phyloP scores from a whole-genome alignment of 257 asterid genomes.

The Solanum phureja region DNA sequence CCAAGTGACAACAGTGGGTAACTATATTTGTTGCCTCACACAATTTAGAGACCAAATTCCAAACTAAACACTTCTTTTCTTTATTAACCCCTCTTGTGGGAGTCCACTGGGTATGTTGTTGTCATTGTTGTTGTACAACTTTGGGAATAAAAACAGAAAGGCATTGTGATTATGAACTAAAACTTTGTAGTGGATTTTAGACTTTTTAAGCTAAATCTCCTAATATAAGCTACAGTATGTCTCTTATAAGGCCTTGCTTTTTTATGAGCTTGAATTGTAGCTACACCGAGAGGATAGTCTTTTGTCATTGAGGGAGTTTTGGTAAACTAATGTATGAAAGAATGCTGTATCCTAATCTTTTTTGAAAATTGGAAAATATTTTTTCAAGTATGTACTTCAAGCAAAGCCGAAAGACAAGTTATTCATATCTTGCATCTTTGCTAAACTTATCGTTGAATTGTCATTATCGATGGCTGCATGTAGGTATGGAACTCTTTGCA shows the following conservation, averaged over 20 bases:
- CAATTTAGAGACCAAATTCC: neutral
- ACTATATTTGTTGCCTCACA: neutral
- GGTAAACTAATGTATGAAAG: neutral
- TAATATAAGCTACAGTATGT: conserved; percentile 63
- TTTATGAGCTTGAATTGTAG: neutral
- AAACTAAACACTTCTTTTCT: neutral
- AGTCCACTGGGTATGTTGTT: neutral
- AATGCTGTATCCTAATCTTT: neutral
- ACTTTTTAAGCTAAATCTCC: neutral
- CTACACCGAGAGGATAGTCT: neutral
- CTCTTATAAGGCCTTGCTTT: neutral
- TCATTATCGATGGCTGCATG: neutral
- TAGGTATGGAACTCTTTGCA: conserved; percentile 90
- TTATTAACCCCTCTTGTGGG: neutral
- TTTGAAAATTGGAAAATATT: neutral
- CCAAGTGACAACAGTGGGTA: neutral
- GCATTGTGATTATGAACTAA: neutral
- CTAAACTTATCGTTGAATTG: neutral
- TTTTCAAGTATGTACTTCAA: neutral
- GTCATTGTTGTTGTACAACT: no score
- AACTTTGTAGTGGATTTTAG: neutral
- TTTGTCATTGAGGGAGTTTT: neutral
- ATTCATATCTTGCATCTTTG: neutral
- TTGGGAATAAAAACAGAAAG: neutral
- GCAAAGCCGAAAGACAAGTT: neutral